Evolutionary conservation across 192 early-diverging fungal genomes (phyloP).

Genomic region (Backusella psychrophila): DNA sequence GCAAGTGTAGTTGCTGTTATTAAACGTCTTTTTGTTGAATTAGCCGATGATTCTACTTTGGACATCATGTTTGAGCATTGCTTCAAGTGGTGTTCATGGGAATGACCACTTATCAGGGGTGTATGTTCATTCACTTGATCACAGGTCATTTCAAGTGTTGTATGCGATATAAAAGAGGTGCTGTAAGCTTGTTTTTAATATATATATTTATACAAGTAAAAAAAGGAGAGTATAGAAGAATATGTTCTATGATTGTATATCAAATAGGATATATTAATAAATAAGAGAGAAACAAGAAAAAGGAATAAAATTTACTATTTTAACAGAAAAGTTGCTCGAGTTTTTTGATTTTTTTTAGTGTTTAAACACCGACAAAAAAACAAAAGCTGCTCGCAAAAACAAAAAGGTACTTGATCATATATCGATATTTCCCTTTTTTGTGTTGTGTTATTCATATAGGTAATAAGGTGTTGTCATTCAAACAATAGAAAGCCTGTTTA

Average conservation of each 20-base stretch:
- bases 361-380: background rate
- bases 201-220: background rate
- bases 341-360: background rate
- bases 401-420: too few relatives aligned
- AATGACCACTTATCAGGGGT: background rate
- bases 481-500: background rate
- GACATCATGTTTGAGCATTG: constrained; percentile 20
- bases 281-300: background rate
- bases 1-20: constrained; percentile 57
- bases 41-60: background rate
- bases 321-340: background rate
- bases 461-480: background rate
- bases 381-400: too few relatives aligned
- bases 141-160: background rate
- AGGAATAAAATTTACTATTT: background rate
- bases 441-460: background rate
- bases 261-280: background rate
- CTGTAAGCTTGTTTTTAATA: background rate
- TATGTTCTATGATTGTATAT: background rate
- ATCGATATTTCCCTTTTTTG: background rate
- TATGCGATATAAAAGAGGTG: background rate
- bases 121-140: constrained; percentile 3
- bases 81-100: background rate
- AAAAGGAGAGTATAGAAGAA: background rate
- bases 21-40: constrained; percentile 41